Conservation (phyloP, 2,329 filamentous ascomycete genomes). For the Atkinsonella texensis region DNA sequence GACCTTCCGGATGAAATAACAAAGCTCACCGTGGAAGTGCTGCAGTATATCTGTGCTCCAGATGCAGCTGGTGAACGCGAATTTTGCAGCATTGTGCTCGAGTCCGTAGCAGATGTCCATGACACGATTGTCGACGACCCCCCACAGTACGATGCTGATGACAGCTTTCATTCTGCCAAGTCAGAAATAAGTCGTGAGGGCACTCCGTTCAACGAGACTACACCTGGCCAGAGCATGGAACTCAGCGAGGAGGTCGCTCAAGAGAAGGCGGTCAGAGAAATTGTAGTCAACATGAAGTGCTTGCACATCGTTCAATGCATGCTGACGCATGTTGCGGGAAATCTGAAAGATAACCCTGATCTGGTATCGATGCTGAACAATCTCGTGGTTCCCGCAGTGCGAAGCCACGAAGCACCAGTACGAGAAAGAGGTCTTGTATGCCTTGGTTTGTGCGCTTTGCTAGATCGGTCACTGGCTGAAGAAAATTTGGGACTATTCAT, state of each 20-base stretch:
- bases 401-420: constrained; percentile 84
- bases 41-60: constrained; percentile 71
- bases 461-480: constrained; percentile 82
- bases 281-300: constrained; percentile 97
- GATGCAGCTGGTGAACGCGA: constrained; percentile 65
- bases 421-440: constrained; percentile 83
- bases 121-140: constrained; percentile 74
- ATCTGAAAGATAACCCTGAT: constrained; percentile 78
- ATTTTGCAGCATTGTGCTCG: constrained; percentile 75
- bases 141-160: constrained; percentile 42
- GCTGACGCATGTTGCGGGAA: constrained; percentile 82
- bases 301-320: constrained; percentile 96
- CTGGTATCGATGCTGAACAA: constrained; percentile 98
- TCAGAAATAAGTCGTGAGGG: constrained; percentile 67
- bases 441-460: constrained; percentile 77
- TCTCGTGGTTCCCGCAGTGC: constrained; percentile 85
- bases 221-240: constrained; percentile 28
- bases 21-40: constrained; percentile 69
- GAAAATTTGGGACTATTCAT: constrained; percentile 90
- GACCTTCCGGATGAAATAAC: constrained; percentile 89
- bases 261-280: constrained; percentile 73
- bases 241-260: constrained; percentile 53
- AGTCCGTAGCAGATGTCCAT: constrained; percentile 92
- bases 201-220: constrained; percentile 37
- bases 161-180: constrained; percentile 85